Base-by-base conservation (phyloP, 768 basidiomycete species). In the Lactarius sp. region DNA sequence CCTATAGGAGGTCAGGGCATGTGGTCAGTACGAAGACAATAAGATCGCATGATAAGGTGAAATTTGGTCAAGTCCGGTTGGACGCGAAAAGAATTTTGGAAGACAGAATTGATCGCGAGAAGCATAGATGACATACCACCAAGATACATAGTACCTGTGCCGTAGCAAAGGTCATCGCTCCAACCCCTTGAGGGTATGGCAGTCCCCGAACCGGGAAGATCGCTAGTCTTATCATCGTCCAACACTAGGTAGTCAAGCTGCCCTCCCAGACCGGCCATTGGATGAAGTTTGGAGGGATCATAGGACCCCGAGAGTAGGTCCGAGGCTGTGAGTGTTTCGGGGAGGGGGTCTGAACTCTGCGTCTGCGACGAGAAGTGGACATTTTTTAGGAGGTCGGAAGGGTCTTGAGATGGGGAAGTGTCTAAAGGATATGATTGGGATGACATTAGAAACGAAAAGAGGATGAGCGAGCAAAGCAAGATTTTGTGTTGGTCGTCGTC, bases 101-200 rank as follows among this genome's bases (percentile, higher is more conserved):
- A 52, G 57, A 81, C 75, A 61, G 64, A 56, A 66, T 34, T 67
- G 67, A 68, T 66, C 62, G 65, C 61, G 51, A 68, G 68, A 62
- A 64, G 62, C 54, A 64, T 56, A 27, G 47, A 67, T 68, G 68
- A 87, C 92, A 73, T 73, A 98, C 96, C 96, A 75, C 90, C 83
- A 61, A 99, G 86, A 85, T 99, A 99, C 80, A 94, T 97, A 69
- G 95, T 95, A 67, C 97, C 97, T 71, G 95, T 98, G 72, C 97
- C 97, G 78, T 98, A 98, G 84, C 94, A 98, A 64, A 99, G 78
- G 79, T 99, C 97, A 80, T 99, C 97, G 78, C 93, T 92, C 95
- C 94, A 98, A 67, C 97, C 94, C 79, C 97, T 81, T 74, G 88
- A 91, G 70, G 95, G 94, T 68, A 99, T 84, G 62, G 95, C 94